A percentile compares a stretch with the other conserved stretches of the same genome.
phyloP scores from a whole-genome alignment of 306 rosid species.

The Alnus glutinosa region DNA sequence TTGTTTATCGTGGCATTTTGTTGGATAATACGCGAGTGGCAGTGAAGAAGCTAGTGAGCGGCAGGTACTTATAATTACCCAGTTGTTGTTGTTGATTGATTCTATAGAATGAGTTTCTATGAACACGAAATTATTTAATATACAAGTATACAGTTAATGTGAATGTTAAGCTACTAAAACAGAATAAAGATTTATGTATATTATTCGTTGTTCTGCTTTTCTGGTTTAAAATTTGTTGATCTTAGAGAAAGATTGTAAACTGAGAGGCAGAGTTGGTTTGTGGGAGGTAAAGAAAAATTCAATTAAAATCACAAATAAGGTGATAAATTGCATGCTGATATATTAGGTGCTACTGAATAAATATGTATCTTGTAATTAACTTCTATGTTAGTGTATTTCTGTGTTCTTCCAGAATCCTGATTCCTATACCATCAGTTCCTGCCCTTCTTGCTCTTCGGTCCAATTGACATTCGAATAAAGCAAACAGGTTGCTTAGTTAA shows the following conservation, averaged over 20 bases:
- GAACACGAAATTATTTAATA: background rate
- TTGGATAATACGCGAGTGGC: slow-evolving; percentile 40
- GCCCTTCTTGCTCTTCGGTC: background rate
- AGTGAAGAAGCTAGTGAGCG: slow-evolving; percentile 44
- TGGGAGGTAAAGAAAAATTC: too few species aligned
- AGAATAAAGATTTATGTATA: background rate
- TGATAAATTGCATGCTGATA: background rate
- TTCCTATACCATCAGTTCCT: background rate
- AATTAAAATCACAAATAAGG: background rate
- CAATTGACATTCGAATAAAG: background rate
- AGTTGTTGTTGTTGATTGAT: background rate
- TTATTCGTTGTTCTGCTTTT: background rate
- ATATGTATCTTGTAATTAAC: background rate
- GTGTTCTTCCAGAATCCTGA: background rate
- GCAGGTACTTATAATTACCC: slow-evolving; percentile 39
- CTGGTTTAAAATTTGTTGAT: background rate
- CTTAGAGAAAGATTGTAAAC: background rate
- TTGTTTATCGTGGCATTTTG: slow-evolving; percentile 56
- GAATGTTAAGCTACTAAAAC: background rate
- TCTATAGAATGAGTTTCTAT: background rate
- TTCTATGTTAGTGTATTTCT: background rate
- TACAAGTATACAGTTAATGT: background rate
- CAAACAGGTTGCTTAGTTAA: background rate
- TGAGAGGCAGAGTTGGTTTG: background rate
- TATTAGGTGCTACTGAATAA: background rate